Base-by-base conservation (phyloP, 306 rosid species). In the Sphenostylis stenocarpa region DNA sequence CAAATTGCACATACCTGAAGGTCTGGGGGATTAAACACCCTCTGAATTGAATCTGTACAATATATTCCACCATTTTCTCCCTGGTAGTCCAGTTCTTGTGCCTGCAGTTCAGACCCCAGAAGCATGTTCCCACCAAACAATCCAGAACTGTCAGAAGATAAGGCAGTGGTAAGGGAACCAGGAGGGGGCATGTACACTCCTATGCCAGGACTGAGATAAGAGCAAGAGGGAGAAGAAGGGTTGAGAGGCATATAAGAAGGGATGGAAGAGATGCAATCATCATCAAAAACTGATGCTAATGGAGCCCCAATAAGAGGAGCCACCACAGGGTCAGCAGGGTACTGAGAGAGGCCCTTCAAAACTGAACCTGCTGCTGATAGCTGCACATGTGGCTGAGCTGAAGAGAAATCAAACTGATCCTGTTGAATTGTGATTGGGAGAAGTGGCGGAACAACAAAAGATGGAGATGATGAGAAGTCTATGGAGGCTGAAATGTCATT, bases 401-500 rank as follows among this genome's bases (percentile, higher is more conserved):
- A 85, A 44, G 93, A 81, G 78, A 90, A 84, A 69, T 84, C 91
- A 39, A 84, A 89, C 15, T 90, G 89, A 19, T 90, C 88, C 31
- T 87, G 85, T 41, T 84, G 95, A 49, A 67, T 76, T 48, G 83
- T 61, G 72, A 81, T 56, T 15, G 76, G 68, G 26, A 89, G 84
- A 72, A 82, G 84, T 3, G 80, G 70, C 10, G 91, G 88, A n/a
- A 88, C 76, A 0, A 83, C 28, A 48, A 92, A 95, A 23, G 91
- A 77, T 63, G 83, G 84, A 20, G 96, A 86, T 12, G 93, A 80
- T 19, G 99, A 88, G 76, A 95, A 95, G 74, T 95, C 91, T 34
- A 92, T 88, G 66, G 97, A 95, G 73, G 96, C 97, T 15, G 99
- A 95, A 41, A 92, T 90, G 83, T 92, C 96, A 83, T 88, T 92